Conservation (phyloP, 1,284 basidiomycete genomes). For the Irpex sp. region DNA sequence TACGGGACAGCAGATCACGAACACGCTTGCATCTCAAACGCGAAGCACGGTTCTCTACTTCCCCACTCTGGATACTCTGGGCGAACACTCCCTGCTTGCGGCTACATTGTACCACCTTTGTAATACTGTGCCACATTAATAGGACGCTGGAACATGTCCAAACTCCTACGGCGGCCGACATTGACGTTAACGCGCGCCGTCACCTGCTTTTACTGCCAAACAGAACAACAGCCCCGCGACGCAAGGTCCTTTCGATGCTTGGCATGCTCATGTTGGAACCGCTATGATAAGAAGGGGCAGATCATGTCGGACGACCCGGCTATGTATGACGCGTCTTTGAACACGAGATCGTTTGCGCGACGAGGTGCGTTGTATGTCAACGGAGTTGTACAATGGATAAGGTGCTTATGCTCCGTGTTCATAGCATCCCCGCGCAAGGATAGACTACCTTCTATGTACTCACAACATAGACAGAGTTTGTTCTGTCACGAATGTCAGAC, state of each 20-base stretch:
- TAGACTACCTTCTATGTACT: conserved; percentile 58
- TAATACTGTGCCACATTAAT: neutral
- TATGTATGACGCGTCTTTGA: conserved; percentile 77
- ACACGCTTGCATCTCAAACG: too few relatives aligned
- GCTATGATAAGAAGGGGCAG: conserved; percentile 64
- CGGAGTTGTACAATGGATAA: too few relatives aligned
- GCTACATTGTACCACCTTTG: neutral
- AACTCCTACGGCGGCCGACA: conserved; percentile 31
- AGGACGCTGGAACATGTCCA: conserved; percentile 18
- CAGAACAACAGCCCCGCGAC: conserved; percentile 41
- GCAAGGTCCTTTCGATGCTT: conserved; percentile 59
- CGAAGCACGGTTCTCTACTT: neutral
- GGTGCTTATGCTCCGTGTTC: too few relatives aligned
- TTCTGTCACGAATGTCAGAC: conserved; percentile 87
- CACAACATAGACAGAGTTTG: conserved; percentile 32
- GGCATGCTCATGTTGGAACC: conserved; percentile 70
- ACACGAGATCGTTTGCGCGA: conserved; percentile 66
- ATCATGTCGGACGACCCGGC: conserved; percentile 84
- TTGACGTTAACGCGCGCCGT: conserved; percentile 9
- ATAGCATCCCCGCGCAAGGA: conserved; percentile 68
- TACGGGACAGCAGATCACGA: too few relatives aligned
- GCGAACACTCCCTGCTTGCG: neutral
- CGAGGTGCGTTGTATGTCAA: conserved; percentile 50
- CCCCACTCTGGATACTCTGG: neutral
- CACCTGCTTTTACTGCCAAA: conserved; percentile 70